Percentiles rank a stretch among this genome's conserved stretches.
Evolutionary conservation across 2,329 filamentous ascomycete species (phyloP).

Genomic region (Nemania serpens): DNA sequence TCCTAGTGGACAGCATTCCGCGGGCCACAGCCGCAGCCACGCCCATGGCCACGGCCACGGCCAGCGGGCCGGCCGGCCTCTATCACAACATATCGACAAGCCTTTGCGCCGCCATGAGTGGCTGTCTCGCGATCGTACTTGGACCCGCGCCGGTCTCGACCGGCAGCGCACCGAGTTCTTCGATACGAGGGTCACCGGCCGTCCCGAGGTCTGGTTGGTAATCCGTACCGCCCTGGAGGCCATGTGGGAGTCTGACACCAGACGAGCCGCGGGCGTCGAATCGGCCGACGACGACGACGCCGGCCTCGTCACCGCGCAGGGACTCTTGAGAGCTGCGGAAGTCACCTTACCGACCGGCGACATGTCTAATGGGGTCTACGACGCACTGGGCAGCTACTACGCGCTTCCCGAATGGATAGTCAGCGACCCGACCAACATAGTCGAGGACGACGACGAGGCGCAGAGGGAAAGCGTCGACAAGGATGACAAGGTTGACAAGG

Average conservation of each 20-base stretch:
- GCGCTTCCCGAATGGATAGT: constrained; percentile 70
- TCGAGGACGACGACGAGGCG: constrained; percentile 33
- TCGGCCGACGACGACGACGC: constrained; percentile 37
- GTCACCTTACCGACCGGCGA: constrained; percentile 76
- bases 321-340: constrained; percentile 77
- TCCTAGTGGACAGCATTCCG: constrained; percentile 28
- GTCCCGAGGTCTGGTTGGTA: constrained; percentile 79
- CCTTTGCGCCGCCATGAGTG: constrained; percentile 70
- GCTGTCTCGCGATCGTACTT: constrained; percentile 65
- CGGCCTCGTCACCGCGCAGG: constrained; percentile 71
- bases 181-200: constrained; percentile 82
- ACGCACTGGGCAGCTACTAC: constrained; percentile 72
- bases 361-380: constrained; percentile 73
- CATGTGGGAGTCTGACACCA: constrained; percentile 61
- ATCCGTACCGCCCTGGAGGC: constrained; percentile 70
- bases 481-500: constrained; percentile 26
- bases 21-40: constrained; percentile 22
- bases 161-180: constrained; percentile 83
- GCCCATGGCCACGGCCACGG: constrained; percentile 27
- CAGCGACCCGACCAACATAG: constrained; percentile 66
- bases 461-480: constrained; percentile 29
- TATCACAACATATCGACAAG: constrained; percentile 71
- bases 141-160: constrained; percentile 72
- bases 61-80: constrained; percentile 46
- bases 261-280: constrained; percentile 32